These are phyloP conservation scores for Blastomyces percursus DNA, from an alignment of 2,329 filamentous ascomycete genomes.

Conservation along the genomic window DNA sequence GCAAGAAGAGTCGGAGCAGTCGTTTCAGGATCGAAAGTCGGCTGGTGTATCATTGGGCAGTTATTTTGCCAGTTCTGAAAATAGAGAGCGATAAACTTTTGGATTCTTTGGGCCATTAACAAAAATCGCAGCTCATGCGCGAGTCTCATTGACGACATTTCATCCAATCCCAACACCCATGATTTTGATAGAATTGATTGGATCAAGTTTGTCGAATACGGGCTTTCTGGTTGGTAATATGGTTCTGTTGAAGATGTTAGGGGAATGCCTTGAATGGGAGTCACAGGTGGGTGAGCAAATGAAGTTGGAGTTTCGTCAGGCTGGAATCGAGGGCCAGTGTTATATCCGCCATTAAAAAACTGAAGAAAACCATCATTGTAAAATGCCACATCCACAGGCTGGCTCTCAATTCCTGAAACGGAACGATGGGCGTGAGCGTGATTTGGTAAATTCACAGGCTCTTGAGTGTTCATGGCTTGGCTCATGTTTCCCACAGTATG, in stretches of 20 bases:
- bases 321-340: constrained; percentile 18
- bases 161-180: constrained; percentile 29
- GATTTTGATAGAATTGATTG: constrained; percentile 32
- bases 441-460: constrained; percentile 12
- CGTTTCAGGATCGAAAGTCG: constrained; percentile 32
- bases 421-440: background rate
- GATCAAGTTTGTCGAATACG: constrained; percentile 30
- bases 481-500: constrained; percentile 10
- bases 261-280: constrained; percentile 16
- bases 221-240: constrained; percentile 25
- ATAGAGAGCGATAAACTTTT: constrained; percentile 33
- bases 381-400: constrained; percentile 20
- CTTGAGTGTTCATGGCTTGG: constrained; percentile 15
- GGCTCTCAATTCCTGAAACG: constrained; percentile 13
- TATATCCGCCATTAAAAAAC: constrained; percentile 30
- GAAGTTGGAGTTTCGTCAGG: constrained; percentile 17
- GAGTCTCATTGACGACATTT: constrained; percentile 31
- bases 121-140: constrained; percentile 31
- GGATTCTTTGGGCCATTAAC: constrained; percentile 32
- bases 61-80: constrained; percentile 39
- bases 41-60: constrained; percentile 34
- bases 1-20: constrained; percentile 31
- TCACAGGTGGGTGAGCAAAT: constrained; percentile 12
- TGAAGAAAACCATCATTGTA: constrained; percentile 30
- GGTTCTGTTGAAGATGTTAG: constrained; percentile 16